Evolutionary conservation across 164 flowering plant genomes (phyloP), one percentile per base, ranked within the genome.

Genomic region (Stephania japonica): DNA sequence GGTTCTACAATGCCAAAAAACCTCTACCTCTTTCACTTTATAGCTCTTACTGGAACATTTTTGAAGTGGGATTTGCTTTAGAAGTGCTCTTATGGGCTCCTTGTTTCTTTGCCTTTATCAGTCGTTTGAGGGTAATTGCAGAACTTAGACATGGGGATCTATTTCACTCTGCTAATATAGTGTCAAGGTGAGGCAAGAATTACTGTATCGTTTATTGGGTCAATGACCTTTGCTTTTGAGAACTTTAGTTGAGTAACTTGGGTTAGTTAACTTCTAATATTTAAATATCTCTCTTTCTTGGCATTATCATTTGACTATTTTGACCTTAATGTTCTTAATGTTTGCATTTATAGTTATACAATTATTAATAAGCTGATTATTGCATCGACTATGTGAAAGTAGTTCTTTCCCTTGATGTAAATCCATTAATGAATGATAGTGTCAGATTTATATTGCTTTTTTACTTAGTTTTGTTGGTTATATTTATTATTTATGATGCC

Each of bases 91-190:
- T 21, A 19, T 65, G 38, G 19, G 1, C 27, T 68, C 8, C 1
- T 41, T 42, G 65, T 49, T 42, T 50, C 24, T 26, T 72, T 79
- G 68, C 47, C 64, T 83, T 44, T 21, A 68, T 79, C 85, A 96
- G 99, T 79, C 97, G 92, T 69, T 79, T 96, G 83, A 87, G 93
- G 79, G 99, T 93, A 47, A 88, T 93, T 86, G 93, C 98, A 38
- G 99, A 93, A 76, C 87, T 93, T 44, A 85, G 93, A 79, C 97
- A 88, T 78, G 97, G 87, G 69, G 98, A 96, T 84, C 82, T 92
- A 62, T 93, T 90, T 77, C 98, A 93, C 82, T 83, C 98, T 0
- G 92, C 98, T 75, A 93, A 92, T 73, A 91, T 96, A 73, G 91
- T 96, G 25, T 96, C 98, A 85, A 96, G 99, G 99, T 94, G 76